These are phyloP conservation scores for Sphagnum tenellum DNA, from an alignment of 225 moss, liverwort and hornwort genomes.

Conservation along the genomic window DNA sequence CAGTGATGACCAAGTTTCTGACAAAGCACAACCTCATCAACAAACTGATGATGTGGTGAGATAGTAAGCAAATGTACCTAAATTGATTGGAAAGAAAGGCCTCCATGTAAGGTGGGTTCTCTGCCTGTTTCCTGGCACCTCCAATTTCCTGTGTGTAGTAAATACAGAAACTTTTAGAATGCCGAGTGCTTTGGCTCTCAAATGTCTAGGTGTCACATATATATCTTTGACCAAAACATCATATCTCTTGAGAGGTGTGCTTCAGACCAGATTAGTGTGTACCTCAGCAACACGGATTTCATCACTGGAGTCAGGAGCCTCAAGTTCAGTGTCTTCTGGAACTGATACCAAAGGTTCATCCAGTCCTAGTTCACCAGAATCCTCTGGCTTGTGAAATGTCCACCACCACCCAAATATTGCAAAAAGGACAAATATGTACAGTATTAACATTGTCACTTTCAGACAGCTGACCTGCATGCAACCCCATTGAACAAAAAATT, in stretches of 20 bases:
- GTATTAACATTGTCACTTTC: conserved; percentile 52
- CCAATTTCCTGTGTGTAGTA: conserved; percentile 38
- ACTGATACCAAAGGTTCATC: conserved; percentile 50
- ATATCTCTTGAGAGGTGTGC: no score
- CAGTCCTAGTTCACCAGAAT: conserved; percentile 16
- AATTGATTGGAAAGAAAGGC: conserved; percentile 71
- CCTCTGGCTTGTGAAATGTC: conserved; percentile 34
- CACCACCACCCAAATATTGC: conserved; percentile 74
- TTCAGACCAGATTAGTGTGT: background rate
- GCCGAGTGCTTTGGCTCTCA: no score
- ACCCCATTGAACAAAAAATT: no score
- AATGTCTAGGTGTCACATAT: no score
- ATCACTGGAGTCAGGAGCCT: conserved; percentile 45
- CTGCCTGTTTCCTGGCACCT: conserved; percentile 14
- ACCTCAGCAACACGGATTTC: conserved; percentile 68
- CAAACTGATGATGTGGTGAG: background rate
- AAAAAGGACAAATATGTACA: conserved; percentile 61
- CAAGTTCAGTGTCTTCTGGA: conserved; percentile 39
- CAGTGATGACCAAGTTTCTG: no score
- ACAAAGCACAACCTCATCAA: no score
- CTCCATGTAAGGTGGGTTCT: conserved; percentile 42
- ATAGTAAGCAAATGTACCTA: conserved; percentile 37
- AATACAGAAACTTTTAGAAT: no score
- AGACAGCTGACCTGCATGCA: conserved; percentile 65
- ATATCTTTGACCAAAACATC: no score